Conservation (phyloP, 805 yeast genomes). For the Kodamaea restingae region DNA sequence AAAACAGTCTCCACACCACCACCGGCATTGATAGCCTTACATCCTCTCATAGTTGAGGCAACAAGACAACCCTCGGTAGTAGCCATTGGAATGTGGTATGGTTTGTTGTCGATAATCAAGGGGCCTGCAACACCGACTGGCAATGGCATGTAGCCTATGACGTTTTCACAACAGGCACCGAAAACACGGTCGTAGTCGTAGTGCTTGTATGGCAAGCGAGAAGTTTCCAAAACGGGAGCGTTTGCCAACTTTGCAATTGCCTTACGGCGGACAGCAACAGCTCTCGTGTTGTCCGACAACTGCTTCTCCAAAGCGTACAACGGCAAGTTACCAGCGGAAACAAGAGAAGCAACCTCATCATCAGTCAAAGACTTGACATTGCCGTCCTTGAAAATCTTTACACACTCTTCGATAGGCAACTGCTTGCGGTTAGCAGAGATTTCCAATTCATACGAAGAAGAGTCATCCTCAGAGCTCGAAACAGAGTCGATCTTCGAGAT, state of each 20-base stretch:
- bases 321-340: conserved; percentile 75
- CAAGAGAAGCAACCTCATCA: conserved; percentile 71
- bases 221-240: conserved; percentile 71
- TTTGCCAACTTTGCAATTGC: conserved; percentile 83
- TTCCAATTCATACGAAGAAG: conserved; percentile 21
- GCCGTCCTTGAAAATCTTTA: conserved; percentile 64
- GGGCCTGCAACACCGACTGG: conserved; percentile 99
- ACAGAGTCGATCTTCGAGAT: not conserved
- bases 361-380: conserved; percentile 60
- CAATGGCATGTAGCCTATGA: conserved; percentile 91
- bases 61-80: conserved; percentile 98
- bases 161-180: conserved; percentile 99
- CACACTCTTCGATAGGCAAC: conserved; percentile 62
- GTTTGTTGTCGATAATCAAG: conserved; percentile 78
- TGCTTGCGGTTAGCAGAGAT: conserved; percentile 16
- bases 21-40: conserved; percentile 95
- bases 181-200: conserved; percentile 95
- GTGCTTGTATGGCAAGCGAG: conserved; percentile 69
- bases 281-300: conserved; percentile 82
- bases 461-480: conserved; percentile 13
- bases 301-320: conserved; percentile 92
- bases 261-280: conserved; percentile 87
- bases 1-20: conserved; percentile 93
- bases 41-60: conserved; percentile 98
- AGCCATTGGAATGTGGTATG: conserved; percentile 96